Evolutionary conservation across 1,284 basidiomycete species (phyloP).

Genomic region (Cryptococcus sp.): DNA sequence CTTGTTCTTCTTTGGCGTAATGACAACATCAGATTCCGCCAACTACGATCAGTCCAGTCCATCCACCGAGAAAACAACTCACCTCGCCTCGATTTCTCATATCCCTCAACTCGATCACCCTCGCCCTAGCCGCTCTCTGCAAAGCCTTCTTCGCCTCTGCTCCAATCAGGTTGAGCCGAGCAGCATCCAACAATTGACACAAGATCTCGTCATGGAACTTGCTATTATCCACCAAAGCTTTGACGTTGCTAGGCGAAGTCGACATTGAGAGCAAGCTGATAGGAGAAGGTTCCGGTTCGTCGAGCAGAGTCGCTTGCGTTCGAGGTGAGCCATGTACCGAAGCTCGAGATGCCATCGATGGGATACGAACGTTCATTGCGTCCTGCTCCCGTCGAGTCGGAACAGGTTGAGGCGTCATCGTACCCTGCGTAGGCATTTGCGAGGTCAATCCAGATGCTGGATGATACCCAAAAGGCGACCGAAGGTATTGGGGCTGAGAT

Average conservation of each 20-base stretch:
- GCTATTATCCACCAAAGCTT: constrained; percentile 33
- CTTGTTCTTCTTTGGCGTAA: not conserved
- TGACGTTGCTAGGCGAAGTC: constrained; percentile 35
- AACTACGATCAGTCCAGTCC: not conserved
- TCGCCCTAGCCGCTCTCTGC: constrained; percentile 36
- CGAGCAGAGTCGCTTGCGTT: not conserved
- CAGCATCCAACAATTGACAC: constrained; percentile 44
- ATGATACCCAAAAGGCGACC: too few species aligned
- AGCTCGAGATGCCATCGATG: not conserved
- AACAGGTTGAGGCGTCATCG: not conserved
- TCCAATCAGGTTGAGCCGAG: constrained; percentile 39
- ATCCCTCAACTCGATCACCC: constrained; percentile 42
- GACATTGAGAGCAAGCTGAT: constrained; percentile 12
- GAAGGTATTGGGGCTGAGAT: too few species aligned
- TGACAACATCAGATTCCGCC: not conserved
- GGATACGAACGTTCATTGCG: not conserved
- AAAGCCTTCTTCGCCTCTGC: constrained; percentile 43
- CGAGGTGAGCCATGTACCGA: not conserved
- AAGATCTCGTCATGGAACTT: constrained; percentile 45
- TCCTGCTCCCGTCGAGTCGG: not conserved
- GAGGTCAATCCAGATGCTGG: not conserved
- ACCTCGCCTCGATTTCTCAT: constrained; percentile 22
- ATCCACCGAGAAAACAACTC: not conserved
- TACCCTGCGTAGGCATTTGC: not conserved
- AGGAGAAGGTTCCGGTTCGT: not conserved